Evolutionary conservation across 345 rosid genomes (phyloP).

Genomic region (Sisymbrium irio): DNA sequence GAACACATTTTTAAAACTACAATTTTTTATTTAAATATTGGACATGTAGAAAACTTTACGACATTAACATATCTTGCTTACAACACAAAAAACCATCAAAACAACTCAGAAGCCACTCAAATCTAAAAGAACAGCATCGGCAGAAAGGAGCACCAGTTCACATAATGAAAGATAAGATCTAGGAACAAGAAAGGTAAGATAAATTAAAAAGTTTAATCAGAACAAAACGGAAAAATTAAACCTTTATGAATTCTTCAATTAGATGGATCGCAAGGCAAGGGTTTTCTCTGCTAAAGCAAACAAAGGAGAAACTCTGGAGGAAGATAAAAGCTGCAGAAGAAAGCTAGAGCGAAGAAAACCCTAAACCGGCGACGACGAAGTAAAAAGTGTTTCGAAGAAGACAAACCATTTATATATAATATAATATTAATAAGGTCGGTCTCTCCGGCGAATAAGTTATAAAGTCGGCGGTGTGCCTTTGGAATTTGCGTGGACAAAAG

Average conservation of each 20-base stretch:
- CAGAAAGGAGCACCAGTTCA: not conserved
- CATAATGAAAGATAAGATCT: not conserved
- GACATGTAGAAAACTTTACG: not conserved
- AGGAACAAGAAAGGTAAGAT: not conserved
- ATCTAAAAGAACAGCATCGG: not conserved
- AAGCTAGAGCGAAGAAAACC: slow-evolving; percentile 23
- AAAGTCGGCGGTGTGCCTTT: slow-evolving; percentile 19
- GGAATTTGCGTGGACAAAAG: slow-evolving; percentile 28
- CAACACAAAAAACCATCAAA: not conserved
- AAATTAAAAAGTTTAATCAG: not conserved
- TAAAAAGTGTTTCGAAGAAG: not conserved
- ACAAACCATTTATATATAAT: not conserved
- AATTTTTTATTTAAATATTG: not conserved
- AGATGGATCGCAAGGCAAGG: slow-evolving; percentile 10
- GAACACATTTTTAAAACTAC: not conserved
- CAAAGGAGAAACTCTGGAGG: not conserved
- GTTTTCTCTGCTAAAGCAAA: slow-evolving; percentile 12
- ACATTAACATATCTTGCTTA: not conserved
- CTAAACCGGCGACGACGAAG: slow-evolving; percentile 20
- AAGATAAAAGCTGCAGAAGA: not conserved
- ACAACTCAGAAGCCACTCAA: not conserved
- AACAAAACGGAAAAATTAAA: too few relatives aligned
- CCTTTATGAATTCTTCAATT: not conserved
- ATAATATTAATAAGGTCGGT: not conserved
- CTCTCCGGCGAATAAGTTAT: slow-evolving; percentile 4